phyloP scores from a whole-genome alignment of 2,329 filamentous ascomycete species.

The Aspergillus latus region DNA sequence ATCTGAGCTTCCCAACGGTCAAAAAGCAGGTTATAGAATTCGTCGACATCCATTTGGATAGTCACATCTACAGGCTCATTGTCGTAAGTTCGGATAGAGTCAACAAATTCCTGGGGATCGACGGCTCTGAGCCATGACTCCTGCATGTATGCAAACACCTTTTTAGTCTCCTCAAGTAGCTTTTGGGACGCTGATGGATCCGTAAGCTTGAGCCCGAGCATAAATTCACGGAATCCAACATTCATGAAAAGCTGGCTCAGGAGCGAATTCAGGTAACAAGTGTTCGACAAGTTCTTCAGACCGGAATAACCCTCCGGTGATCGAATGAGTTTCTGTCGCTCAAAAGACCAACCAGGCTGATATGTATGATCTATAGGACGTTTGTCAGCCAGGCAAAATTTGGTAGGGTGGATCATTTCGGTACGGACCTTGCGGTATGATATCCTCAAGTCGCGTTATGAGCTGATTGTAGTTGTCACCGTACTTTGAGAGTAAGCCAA shows the following conservation, averaged over 20 bases:
- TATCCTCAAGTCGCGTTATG: conserved; percentile 51
- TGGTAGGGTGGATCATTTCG: conserved; percentile 25
- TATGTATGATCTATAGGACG: conserved; percentile 56
- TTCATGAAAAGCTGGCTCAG: conserved; percentile 98
- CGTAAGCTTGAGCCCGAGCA: conserved; percentile 63
- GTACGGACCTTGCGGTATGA: conserved; percentile 53
- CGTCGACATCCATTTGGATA: conserved; percentile 96
- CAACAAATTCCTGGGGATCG: conserved; percentile 71
- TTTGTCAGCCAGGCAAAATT: conserved; percentile 25
- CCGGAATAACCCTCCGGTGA: conserved; percentile 81
- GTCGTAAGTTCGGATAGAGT: conserved; percentile 77
- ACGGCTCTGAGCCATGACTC: conserved; percentile 72
- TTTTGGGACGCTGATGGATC: conserved; percentile 60
- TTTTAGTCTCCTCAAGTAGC: conserved; percentile 74
- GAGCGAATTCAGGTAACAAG: conserved; percentile 94
- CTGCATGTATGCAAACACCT: conserved; percentile 82
- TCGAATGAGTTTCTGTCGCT: conserved; percentile 67
- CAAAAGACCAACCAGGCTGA: conserved; percentile 62
- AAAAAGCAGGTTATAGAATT: conserved; percentile 93
- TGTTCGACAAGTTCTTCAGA: conserved; percentile 88
- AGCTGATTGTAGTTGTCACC: conserved; percentile 51
- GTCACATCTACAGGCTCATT: conserved; percentile 79
- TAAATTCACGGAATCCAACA: conserved; percentile 77
- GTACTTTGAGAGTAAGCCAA: conserved; percentile 58
- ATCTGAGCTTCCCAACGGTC: conserved; percentile 88